Percentiles rank a stretch among this genome's conserved stretches.
Conservation (phyloP, 2,329 filamentous ascomycete genomes). For the Periconia sp. region DNA sequence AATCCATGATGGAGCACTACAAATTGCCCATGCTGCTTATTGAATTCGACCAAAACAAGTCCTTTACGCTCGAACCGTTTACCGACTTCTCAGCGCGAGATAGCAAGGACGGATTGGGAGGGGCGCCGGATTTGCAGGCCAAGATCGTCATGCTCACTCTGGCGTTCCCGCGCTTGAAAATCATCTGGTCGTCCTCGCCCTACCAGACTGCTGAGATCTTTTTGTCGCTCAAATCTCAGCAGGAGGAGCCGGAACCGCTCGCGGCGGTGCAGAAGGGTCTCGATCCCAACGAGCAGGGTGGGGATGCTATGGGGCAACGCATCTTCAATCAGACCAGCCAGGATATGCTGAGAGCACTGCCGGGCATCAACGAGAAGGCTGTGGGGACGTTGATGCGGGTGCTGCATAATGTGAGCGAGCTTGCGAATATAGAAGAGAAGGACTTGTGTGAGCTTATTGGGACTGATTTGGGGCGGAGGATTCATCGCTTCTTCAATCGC, state of each 20-base stretch:
- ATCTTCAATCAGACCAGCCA: conserved; percentile 82
- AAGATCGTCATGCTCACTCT: conserved; percentile 91
- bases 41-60: conserved; percentile 96
- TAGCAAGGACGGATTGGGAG: conserved; percentile 57
- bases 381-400: conserved; percentile 71
- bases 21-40: conserved; percentile 87
- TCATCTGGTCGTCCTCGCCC: conserved; percentile 91
- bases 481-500: conserved; percentile 77
- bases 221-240: conserved; percentile 84
- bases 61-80: conserved; percentile 78
- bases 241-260: conserved; percentile 87
- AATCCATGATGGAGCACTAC: conserved; percentile 95
- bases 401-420: conserved; percentile 73
- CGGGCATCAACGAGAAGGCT: conserved; percentile 75
- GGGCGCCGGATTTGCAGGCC: conserved; percentile 77
- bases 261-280: conserved; percentile 82
- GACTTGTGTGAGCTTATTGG: conserved; percentile 77
- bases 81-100: conserved; percentile 47
- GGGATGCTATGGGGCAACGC: conserved; percentile 56
- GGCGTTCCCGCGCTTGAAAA: conserved; percentile 83
- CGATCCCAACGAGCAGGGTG: conserved; percentile 57
- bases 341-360: conserved; percentile 85
- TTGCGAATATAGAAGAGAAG: conserved; percentile 80
- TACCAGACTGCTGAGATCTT: conserved; percentile 99
- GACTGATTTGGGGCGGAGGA: conserved; percentile 72